Evolutionary conservation across 345 rosid genomes (phyloP).

Genomic region (Capsella bursapastoris): DNA sequence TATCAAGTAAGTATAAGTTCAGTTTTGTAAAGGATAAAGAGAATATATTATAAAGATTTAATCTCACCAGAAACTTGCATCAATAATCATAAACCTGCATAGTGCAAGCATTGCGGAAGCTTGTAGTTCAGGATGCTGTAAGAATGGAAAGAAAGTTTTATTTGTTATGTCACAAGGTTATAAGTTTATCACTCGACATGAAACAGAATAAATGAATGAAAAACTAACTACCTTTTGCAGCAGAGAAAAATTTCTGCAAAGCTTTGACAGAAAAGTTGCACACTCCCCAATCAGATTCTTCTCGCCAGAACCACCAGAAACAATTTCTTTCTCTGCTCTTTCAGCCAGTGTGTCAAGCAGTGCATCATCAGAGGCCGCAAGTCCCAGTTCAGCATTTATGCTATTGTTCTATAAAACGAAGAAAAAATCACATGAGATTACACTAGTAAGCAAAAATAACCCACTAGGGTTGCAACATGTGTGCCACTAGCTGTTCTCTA

Average conservation of each 20-base stretch:
- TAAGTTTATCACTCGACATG: conserved; percentile 6
- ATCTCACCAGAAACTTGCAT: conserved; percentile 81
- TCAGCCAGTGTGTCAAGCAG: conserved; percentile 81
- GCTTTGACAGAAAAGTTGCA: conserved; percentile 85
- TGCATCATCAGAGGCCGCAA: conserved; percentile 94
- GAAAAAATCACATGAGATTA: conserved; percentile 20
- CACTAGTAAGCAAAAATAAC: conserved; percentile 6
- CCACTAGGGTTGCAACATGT: neutral
- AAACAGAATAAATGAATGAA: conserved; percentile 6
- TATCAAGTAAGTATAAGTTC: conserved; percentile 20
- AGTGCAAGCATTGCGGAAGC: conserved; percentile 97
- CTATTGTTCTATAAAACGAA: conserved; percentile 60
- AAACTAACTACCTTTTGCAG: conserved; percentile 74
- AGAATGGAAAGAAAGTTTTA: conserved; percentile 20
- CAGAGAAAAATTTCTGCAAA: conserved; percentile 81
- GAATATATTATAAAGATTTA: conserved; percentile 28
- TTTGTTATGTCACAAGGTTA: conserved; percentile 12
- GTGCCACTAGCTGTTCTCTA: conserved; percentile 19
- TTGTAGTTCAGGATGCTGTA: conserved; percentile 84
- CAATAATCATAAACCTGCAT: conserved; percentile 91
- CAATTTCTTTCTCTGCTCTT: conserved; percentile 88
- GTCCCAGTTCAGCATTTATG: conserved; percentile 92
- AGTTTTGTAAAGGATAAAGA: conserved; percentile 10
- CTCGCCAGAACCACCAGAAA: conserved; percentile 63
- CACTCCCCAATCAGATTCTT: conserved; percentile 82